phyloP scores from a whole-genome alignment of 257 asterid genomes.

The Solanum arcanum region DNA sequence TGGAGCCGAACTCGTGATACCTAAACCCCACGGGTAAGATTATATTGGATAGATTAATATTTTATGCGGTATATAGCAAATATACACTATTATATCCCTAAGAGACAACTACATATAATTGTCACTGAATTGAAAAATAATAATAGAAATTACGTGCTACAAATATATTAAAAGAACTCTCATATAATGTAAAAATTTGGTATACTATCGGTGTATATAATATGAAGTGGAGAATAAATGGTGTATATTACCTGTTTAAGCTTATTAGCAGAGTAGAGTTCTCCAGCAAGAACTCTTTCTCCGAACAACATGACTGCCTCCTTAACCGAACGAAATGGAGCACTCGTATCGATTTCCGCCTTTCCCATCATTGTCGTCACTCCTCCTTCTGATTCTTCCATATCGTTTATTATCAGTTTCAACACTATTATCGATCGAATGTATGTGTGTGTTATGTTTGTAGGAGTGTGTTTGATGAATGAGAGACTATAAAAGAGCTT shows the following conservation, averaged over 20 bases:
- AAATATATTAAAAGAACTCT: neutral
- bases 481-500: neutral
- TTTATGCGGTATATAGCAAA: neutral
- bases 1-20: neutral
- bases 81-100: neutral
- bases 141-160: neutral
- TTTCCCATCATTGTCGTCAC: neutral
- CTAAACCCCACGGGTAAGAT: neutral
- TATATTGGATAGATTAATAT: neutral
- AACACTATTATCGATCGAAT: neutral
- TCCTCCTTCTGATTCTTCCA: neutral
- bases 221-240: neutral
- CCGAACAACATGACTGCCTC: slow-evolving; percentile 80
- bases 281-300: slow-evolving; percentile 60
- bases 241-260: slow-evolving; percentile 37
- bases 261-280: slow-evolving; percentile 44
- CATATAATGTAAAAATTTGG: neutral
- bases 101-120: neutral
- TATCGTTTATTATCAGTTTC: slow-evolving; percentile 8
- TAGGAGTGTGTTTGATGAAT: neutral
- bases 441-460: neutral
- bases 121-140: neutral
- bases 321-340: slow-evolving; percentile 74
- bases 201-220: neutral
- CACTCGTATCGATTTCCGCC: slow-evolving; percentile 83